Base-by-base conservation (phyloP, 2,329 filamentous ascomycete species). In the Chrysosporium queenslandicum region DNA sequence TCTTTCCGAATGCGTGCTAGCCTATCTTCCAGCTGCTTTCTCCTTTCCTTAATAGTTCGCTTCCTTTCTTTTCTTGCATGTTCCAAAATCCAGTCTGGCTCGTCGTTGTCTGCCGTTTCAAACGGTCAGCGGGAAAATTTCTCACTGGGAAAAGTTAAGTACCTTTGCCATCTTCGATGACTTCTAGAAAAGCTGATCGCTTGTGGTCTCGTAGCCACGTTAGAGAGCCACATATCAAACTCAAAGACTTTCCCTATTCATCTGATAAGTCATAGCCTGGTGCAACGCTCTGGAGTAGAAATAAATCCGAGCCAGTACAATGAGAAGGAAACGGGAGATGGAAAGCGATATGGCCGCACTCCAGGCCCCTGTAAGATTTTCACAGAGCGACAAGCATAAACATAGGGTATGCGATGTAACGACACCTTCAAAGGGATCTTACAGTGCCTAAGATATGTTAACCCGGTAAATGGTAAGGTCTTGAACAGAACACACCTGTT, bases 131-230 rank as follows among this genome's bases (percentile, higher is more conserved):
- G 29, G 39, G 18, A 20, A n/a, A 34, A n/a, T 23, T 14, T 20
- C 14, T n/a, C 9, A 20, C 6, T 20, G 8, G 25, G 9, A 1
- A 32, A 6, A 18, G 30, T 29, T 39, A 20, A n/a, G 52, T 45
- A 53, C 52, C 39, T 40, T 49, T 49, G 46, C 60, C 64, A 63
- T 68, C 53, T 66, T 74, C 53, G 74, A 77, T 42, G 61, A 77
- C 58, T 64, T 76, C 66, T 73, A 85, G 68, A 73, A 84, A 68
- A 55, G 66, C 59, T 62, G 74, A 65, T 68, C 81, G 74, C 66
- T 94, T 91, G 69, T 90, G 80, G 53, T 87, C 80, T 45, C 90
- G 83, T n/a, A 96, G 75, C 90, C 90, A 96, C 2, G 89, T 94
- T 61, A 96, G 68, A 4, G 89, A 83, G 37, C 85, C 86, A 64